Evolutionary conservation across 805 yeast genomes (phyloP), one percentile per base, ranked within the genome.

Genomic region (Yamadazyma philogaea): DNA sequence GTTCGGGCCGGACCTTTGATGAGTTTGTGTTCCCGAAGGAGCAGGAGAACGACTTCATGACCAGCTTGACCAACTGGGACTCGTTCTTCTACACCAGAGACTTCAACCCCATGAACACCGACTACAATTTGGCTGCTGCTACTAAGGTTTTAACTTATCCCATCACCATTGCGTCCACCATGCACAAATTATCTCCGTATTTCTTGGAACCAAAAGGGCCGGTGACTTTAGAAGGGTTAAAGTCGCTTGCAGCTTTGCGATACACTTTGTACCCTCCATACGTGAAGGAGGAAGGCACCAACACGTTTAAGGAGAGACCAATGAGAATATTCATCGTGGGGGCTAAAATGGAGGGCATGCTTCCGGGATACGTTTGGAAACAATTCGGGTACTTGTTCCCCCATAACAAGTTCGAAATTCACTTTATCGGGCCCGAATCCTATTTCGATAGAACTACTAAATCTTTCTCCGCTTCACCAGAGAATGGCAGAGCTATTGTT

Each of bases 141-240:
- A 88, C 98, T 15, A 93, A 93, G 61, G 86, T 91, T 78, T 76
- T 93, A 59, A 86, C 95, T 41, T 93, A 88, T 63, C 99, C 99
- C 34, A 66, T 87, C 46, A 89, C 99, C 3, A 83, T 93, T 34
- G 96, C 87, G 6, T 78, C 95, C 1, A 64, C 88, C 6, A 63
- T 93, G 53, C 93, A 91, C 62, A 84, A 83, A 60, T 84, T 73
- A 61, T 85, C 96, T 0, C 97, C 98, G 2, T 90, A 90, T 62
- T 70, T 77, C 20, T 66, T 85, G 51, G 75, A 78, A 57, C 96
- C 96, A 32, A 82, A 82, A 56, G 96, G 96, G 4, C 91, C 96
- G 2, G 63, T 91, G 40, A 84, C 95, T 2, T 63, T 90, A 40
- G 99, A 93, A 70, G 99, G 99, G 44, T 75, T 93, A 55, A 89